phyloP scores from a whole-genome alignment of 2,329 filamentous ascomycete genomes.

The Penicillium sclerotigenum region DNA sequence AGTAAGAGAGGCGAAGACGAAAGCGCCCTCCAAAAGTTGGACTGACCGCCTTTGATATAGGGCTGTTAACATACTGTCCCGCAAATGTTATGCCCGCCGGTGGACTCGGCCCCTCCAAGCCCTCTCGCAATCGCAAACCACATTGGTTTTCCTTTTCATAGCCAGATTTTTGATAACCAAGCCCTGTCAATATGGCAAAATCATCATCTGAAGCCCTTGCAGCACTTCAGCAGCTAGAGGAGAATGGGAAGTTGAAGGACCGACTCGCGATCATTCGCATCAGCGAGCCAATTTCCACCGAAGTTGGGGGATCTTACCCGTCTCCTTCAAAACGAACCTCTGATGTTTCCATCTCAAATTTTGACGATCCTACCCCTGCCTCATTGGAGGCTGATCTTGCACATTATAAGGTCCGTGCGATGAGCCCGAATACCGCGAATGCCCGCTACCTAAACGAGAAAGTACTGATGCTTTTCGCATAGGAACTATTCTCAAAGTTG shows the following conservation, averaged over 20 bases:
- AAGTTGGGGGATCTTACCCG: slow-evolving; percentile 22
- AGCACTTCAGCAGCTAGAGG: slow-evolving; percentile 48
- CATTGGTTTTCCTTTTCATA: background rate
- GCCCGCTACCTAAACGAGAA: background rate
- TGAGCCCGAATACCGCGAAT: background rate
- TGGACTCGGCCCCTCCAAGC: background rate
- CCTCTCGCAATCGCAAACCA: background rate
- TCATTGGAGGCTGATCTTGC: slow-evolving; percentile 77
- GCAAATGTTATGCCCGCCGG: background rate
- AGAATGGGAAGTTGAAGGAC: slow-evolving; percentile 49
- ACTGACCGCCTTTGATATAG: slow-evolving; percentile 11
- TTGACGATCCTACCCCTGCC: slow-evolving; percentile 68
- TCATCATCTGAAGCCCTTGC: slow-evolving; percentile 26
- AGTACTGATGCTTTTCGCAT: slow-evolving; percentile 3
- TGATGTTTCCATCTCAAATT: slow-evolving; percentile 69
- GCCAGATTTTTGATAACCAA: background rate
- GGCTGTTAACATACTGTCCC: slow-evolving; percentile 11
- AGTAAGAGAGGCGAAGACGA: slow-evolving; percentile 2
- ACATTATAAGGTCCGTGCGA: slow-evolving; percentile 68
- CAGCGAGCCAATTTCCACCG: slow-evolving; percentile 67
- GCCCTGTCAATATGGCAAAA: slow-evolving; percentile 14
- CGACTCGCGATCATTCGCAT: slow-evolving; percentile 70
- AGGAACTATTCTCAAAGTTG: slow-evolving; percentile 90
- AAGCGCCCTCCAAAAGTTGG: slow-evolving; percentile 2
- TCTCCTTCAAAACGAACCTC: slow-evolving; percentile 59